These are phyloP conservation scores for Cynara cardunculus DNA, from an alignment of 129 eudicot genomes.

Conservation along the genomic window DNA sequence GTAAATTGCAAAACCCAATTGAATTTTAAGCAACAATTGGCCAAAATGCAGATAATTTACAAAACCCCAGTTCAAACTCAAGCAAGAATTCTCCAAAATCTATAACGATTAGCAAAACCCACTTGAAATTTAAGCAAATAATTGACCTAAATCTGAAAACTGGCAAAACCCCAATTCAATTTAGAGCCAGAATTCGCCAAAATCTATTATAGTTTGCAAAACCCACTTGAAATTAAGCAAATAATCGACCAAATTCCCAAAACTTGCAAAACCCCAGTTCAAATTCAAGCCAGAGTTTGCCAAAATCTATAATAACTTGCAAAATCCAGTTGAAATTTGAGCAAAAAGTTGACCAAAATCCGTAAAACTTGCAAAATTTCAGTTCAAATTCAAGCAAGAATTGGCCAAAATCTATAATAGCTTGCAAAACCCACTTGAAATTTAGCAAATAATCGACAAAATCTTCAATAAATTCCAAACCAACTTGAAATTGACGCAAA, in stretches of 20 bases:
- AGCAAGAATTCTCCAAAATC: background rate
- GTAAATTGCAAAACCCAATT: background rate
- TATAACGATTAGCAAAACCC: background rate
- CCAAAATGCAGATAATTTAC: background rate
- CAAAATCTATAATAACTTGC: background rate
- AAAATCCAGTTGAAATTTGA: conserved; percentile 4
- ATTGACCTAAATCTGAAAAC: background rate
- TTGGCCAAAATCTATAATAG: background rate
- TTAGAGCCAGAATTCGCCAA: background rate
- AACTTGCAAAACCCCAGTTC: background rate
- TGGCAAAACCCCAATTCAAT: background rate
- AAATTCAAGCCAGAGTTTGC: background rate
- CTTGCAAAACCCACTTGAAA: conserved; percentile 13
- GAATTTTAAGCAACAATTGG: background rate
- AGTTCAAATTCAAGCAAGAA: background rate
- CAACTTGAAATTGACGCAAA: conserved; percentile 8
- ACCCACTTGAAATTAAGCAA: background rate
- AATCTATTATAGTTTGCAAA: background rate
- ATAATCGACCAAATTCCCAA: background rate
- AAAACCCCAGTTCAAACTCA: background rate
- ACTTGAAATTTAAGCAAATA: conserved; percentile 2
- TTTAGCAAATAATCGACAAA: background rate
- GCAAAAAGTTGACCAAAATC: background rate
- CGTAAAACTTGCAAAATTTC: background rate
- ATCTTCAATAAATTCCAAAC: background rate